Evolutionary conservation across 2,329 filamentous ascomycete genomes (phyloP).

Genomic region (Fusarium albidum): DNA sequence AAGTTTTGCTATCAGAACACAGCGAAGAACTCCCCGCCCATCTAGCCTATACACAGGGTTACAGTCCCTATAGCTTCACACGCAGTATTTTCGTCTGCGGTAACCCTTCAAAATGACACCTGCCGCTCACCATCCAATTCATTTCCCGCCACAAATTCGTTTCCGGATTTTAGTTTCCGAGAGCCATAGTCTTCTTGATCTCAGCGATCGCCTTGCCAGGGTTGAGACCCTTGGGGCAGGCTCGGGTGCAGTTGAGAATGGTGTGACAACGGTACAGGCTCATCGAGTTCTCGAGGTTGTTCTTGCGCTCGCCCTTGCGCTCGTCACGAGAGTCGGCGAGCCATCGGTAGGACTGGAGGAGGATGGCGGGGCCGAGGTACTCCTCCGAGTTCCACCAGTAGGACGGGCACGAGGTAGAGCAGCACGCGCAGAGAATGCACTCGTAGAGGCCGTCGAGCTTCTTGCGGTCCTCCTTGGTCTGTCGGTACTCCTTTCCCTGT

Average conservation of each 20-base stretch:
- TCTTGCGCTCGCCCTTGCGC: slow-evolving; percentile 86
- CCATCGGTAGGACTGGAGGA: slow-evolving; percentile 98
- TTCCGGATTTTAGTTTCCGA: slow-evolving; percentile 44
- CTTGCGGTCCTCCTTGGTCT: slow-evolving; percentile 89
- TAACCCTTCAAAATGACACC: slow-evolving; percentile 32
- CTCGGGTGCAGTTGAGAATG: slow-evolving; percentile 97
- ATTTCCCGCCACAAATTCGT: slow-evolving; percentile 12
- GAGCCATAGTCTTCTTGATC: slow-evolving; percentile 97
- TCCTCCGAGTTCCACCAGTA: slow-evolving; percentile 99
- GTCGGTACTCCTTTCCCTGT: slow-evolving; percentile 90
- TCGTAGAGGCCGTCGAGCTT: slow-evolving; percentile 99
- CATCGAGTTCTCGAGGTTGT: slow-evolving; percentile 97
- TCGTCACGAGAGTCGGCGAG: slow-evolving; percentile 94
- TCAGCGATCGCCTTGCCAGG: slow-evolving; percentile 94
- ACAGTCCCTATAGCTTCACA: slow-evolving; percentile 38
- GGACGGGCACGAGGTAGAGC: slow-evolving; percentile 98
- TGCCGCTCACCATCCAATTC: slow-evolving; percentile 21
- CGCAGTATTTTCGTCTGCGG: slow-evolving; percentile 34
- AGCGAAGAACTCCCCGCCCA: slow-evolving; percentile 39
- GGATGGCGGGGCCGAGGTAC: slow-evolving; percentile 95
- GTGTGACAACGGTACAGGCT: slow-evolving; percentile 99
- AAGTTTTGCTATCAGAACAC: slow-evolving; percentile 40
- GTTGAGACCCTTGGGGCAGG: slow-evolving; percentile 98
- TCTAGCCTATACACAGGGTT: slow-evolving; percentile 41
- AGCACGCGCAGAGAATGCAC: slow-evolving; percentile 99